Conservation (phyloP, 139 green algal species). For the Chlorella sp. region DNA sequence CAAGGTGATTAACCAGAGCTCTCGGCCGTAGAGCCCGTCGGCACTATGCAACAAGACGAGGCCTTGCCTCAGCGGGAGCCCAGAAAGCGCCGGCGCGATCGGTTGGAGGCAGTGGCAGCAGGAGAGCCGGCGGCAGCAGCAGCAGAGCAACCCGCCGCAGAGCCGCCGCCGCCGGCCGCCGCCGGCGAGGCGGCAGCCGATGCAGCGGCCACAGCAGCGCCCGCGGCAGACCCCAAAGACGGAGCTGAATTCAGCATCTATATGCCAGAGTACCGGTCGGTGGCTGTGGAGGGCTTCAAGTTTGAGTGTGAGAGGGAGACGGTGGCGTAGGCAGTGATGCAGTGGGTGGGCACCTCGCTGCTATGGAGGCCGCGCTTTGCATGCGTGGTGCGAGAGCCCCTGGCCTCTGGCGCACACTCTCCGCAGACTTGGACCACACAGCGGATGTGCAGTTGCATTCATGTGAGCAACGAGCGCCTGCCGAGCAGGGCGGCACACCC, state of each 20-base stretch:
- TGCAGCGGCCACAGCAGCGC: not conserved
- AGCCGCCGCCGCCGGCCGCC: no score
- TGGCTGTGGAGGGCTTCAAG: conserved; percentile 42
- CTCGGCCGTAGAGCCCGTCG: no score
- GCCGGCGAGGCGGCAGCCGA: not conserved
- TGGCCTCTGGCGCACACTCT: not conserved
- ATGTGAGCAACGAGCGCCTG: no score
- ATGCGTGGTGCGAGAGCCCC: not conserved
- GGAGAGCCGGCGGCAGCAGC: not conserved
- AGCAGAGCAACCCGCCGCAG: not conserved
- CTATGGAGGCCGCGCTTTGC: not conserved
- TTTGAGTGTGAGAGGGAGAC: conserved; percentile 52
- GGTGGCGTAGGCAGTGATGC: not conserved
- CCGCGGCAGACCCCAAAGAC: not conserved
- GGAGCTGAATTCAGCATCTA: not conserved
- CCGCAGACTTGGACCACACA: conserved; percentile 83
- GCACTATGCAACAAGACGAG: no score
- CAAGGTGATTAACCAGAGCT: no score
- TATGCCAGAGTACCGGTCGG: conserved; percentile 41
- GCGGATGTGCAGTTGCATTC: conserved; percentile 87
- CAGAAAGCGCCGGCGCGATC: no score
- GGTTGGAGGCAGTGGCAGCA: no score
- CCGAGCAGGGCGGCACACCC: no score
- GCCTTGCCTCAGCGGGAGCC: no score
- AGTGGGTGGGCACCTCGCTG: not conserved